These are phyloP conservation scores for Rhodamnia rubescens DNA, from an alignment of 345 rosid genomes.

Conservation along the genomic window DNA sequence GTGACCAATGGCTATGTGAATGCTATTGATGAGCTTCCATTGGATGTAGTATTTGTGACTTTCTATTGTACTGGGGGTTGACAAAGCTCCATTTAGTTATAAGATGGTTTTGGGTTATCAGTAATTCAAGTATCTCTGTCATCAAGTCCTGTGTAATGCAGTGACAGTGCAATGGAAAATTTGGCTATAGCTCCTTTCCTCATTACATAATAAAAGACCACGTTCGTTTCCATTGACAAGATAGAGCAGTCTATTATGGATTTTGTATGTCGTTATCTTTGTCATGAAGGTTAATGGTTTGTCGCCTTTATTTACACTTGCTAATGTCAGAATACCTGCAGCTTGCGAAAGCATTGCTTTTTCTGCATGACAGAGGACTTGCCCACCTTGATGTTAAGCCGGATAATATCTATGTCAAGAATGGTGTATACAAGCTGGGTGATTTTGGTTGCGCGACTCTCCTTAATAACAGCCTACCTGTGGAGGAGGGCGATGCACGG, in stretches of 20 bases:
- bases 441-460: conserved; percentile 97
- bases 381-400: conserved; percentile 98
- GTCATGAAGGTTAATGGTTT: not conserved
- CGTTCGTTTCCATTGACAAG: not conserved
- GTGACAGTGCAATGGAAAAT: not conserved
- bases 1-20: not conserved
- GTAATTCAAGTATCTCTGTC: not conserved
- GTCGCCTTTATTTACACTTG: not conserved
- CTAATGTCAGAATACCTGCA: conserved; percentile 20
- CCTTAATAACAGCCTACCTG: conserved; percentile 64
- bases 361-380: conserved; percentile 69
- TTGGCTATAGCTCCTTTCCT: not conserved
- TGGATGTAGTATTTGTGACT: not conserved
- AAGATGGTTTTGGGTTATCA: not conserved
- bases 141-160: not conserved
- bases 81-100: not conserved
- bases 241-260: not conserved
- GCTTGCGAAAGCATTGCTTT: conserved; percentile 79
- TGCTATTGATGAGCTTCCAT: not conserved
- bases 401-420: conserved; percentile 83
- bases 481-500: conserved; percentile 98
- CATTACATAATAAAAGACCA: not conserved
- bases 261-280: not conserved
- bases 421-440: conserved; percentile 75
- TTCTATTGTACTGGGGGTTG: not conserved